Base-by-base conservation (phyloP, 768 basidiomycete genomes). In the Suillus decipiens region DNA sequence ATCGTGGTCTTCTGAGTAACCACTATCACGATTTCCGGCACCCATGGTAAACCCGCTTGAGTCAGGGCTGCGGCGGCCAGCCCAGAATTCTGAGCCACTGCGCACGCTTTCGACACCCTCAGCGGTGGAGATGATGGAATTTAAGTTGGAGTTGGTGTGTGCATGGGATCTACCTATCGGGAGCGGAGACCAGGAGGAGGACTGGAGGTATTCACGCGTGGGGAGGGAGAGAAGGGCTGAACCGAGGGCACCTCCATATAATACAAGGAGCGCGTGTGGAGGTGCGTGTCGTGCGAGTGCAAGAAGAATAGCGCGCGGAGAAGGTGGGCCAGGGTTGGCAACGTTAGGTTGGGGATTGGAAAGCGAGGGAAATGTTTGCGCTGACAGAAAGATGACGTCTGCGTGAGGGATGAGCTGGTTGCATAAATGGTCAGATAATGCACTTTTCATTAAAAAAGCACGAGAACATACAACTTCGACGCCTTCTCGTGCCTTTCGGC, bases 141-240 rank as follows among this genome's bases (percentile, higher is more conserved):
- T 62, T 3, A 61, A 48, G 48, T 42, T 63, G 2, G 72, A 75
- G 11, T 19, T 28, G 50, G 60, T 61, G 56, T 72, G 71, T 19
- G 66, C 66, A 59, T 70, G 64, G 48, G 65, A 68, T 31, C 65
- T 67, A 11, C 42, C 39, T 55, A 70, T 62, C 31, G 73, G 61
- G 43, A 57, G 59, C 39, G 74, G 69, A 1, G 76, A 84, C 91
- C 92, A 94, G 1, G 89, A 87, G 0, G 90, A 92, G 67, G 87
- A 88, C 66, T 95, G 93, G 71, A 93, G 91, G 73, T 94, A 95
- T 68, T 95, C 93, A 67, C 84, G 84, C 0, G 92, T 93, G 0
- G 92, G 93, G 8, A 94, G 75, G 17, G 89, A 92, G 60, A 94
- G 82, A 5, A 91, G 87, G 0, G 92, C 93, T 1, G 89, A 89